phyloP scores from a whole-genome alignment of 2,329 filamentous ascomycete genomes.

The Geosmithia morbida region DNA sequence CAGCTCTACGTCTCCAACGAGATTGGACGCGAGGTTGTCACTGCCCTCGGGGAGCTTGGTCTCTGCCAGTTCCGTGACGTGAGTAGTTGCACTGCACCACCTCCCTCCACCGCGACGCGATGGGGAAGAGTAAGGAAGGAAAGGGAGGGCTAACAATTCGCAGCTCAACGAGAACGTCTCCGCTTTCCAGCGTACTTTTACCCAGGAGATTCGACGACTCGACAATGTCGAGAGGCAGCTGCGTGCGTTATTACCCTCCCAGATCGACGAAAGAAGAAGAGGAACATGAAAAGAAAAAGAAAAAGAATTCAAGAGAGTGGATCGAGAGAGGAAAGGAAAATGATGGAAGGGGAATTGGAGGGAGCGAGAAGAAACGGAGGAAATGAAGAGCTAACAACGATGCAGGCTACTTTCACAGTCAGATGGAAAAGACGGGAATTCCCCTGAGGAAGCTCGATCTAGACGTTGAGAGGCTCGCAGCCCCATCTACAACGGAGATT shows the following conservation, averaged over 20 bases:
- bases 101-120: constrained; percentile 4
- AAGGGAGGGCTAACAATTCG: constrained; percentile 6
- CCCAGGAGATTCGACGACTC: constrained; percentile 89
- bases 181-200: constrained; percentile 94
- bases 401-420: constrained; percentile 77
- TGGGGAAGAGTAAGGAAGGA: not conserved
- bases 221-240: constrained; percentile 98
- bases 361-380: not conserved
- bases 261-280: not conserved
- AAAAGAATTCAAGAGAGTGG: too few species aligned
- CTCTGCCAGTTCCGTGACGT: constrained; percentile 97
- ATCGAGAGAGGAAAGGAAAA: not conserved
- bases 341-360: not conserved
- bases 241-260: constrained; percentile 41
- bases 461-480: constrained; percentile 72
- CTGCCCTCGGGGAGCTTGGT: constrained; percentile 88
- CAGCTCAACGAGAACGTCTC: constrained; percentile 87
- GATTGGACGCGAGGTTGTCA: constrained; percentile 95
- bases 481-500: constrained; percentile 86
- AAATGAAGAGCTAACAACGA: constrained; percentile 13
- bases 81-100: too few species aligned
- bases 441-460: constrained; percentile 81
- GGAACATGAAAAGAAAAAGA: not conserved
- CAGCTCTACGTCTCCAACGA: constrained; percentile 99
- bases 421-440: constrained; percentile 90